Evolutionary conservation across 139 green algal species (phyloP).

Genomic region (Asterochloris erici): DNA sequence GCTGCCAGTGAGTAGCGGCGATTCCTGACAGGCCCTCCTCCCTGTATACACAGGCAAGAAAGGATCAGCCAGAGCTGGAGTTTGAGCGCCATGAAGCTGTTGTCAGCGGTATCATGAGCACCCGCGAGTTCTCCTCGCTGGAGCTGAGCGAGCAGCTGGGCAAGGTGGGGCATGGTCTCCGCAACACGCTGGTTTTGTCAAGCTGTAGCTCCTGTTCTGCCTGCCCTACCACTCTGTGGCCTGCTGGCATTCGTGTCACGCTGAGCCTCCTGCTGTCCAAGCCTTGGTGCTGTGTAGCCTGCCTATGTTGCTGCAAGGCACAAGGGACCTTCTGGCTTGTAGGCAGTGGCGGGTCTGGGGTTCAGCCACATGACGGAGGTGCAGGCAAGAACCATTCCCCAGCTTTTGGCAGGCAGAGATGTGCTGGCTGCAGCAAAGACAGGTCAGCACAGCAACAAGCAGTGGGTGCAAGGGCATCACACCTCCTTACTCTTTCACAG

Average conservation of each 20-base stretch:
- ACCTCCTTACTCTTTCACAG: too few relatives aligned
- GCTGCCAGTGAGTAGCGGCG: too few relatives aligned
- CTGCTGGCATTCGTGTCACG: background rate
- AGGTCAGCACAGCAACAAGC: slow-evolving; percentile 27
- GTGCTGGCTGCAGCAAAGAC: slow-evolving; percentile 94
- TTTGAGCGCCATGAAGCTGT: slow-evolving; percentile 15
- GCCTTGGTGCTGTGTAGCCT: too few relatives aligned
- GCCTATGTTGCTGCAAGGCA: background rate
- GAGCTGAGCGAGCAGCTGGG: slow-evolving; percentile 60
- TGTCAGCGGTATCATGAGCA: slow-evolving; percentile 69
- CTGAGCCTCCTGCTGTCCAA: background rate
- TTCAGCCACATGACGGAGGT: slow-evolving; percentile 92
- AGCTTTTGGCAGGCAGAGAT: slow-evolving; percentile 85
- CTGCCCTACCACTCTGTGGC: too few relatives aligned
- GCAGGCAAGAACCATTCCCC: slow-evolving; percentile 92
- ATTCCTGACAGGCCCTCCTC: too few relatives aligned
- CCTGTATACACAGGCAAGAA: background rate
- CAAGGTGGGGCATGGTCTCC: slow-evolving; percentile 21
- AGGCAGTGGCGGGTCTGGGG: slow-evolving; percentile 71
- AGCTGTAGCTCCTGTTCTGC: too few relatives aligned
- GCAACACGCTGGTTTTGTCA: too few relatives aligned
- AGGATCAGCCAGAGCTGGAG: background rate
- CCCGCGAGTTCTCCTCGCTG: slow-evolving; percentile 63
- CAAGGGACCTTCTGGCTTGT: background rate
- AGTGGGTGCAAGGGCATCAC: too few relatives aligned